Conservation (phyloP, 345 rosid species). For the thale cress (Arabidopsis thaliana) region TAIR10.1 NC_003074.8:5857501-5858000, state of each 20-base stretch:
- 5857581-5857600: not conserved
- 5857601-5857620: not conserved
- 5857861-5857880: not conserved
- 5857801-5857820: conserved; percentile 18
- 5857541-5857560: not conserved
- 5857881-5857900: not conserved
- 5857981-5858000: conserved; percentile 74
- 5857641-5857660: not conserved
- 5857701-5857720: not conserved
- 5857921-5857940: conserved; percentile 54
- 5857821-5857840: not conserved
- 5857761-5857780: not conserved
- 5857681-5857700: not conserved
- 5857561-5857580: not conserved
- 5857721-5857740: not conserved
- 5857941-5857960: conserved; percentile 46
- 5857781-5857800: conserved; percentile 1
- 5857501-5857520: conserved; percentile 63
- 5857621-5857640: not conserved
- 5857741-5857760: not conserved
- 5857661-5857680: not conserved
- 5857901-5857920: conserved; percentile 29
- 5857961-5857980: conserved; percentile 58
- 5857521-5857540: not conserved
- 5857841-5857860: not conserved